These are phyloP conservation scores for Sodiomyces alkalinus DNA, from an alignment of 2,329 filamentous ascomycete genomes.

Conservation along the genomic window DNA sequence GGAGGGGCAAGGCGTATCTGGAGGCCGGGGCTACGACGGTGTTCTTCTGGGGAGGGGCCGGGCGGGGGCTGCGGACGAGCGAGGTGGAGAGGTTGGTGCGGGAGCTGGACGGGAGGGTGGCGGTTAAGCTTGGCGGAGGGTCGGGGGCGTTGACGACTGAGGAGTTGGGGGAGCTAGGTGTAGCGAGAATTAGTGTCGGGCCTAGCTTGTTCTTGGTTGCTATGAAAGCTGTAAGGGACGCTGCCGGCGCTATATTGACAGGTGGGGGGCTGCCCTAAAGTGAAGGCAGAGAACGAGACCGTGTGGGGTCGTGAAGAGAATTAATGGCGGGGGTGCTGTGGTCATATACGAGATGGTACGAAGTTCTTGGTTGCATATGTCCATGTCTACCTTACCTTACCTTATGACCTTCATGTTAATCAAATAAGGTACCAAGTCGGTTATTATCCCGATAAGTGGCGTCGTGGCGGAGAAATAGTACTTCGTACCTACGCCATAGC, in stretches of 20 bases:
- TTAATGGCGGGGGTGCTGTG: too few relatives aligned
- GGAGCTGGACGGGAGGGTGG: constrained; percentile 32
- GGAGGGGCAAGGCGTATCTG: constrained; percentile 39
- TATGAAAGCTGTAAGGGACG: constrained; percentile 20
- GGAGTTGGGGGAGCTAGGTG: constrained; percentile 31
- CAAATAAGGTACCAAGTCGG: too few relatives aligned
- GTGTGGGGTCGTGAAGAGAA: too few relatives aligned
- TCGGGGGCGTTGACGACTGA: constrained; percentile 23
- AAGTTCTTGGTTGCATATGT: too few relatives aligned
- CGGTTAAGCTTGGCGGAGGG: constrained; percentile 25
- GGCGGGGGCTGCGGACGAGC: constrained; percentile 23
- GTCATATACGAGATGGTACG: too few relatives aligned
- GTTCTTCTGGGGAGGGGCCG: constrained; percentile 42
- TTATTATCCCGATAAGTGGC: too few relatives aligned
- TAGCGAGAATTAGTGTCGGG: constrained; percentile 40
- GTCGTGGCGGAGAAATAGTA: too few relatives aligned
- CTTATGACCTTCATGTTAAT: too few relatives aligned
- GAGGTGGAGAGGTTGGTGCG: constrained; percentile 31
- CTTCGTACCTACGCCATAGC: too few relatives aligned
- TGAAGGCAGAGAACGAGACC: too few relatives aligned
- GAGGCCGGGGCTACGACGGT: constrained; percentile 41
- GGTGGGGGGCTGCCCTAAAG: constrained; percentile 9
- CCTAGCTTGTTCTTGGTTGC: constrained; percentile 27
- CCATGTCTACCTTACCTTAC: neutral
- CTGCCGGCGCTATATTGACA: constrained; percentile 15